phyloP scores from a whole-genome alignment of 192 early-diverging fungal genomes.

The Anaeromyces robustus region DNA sequence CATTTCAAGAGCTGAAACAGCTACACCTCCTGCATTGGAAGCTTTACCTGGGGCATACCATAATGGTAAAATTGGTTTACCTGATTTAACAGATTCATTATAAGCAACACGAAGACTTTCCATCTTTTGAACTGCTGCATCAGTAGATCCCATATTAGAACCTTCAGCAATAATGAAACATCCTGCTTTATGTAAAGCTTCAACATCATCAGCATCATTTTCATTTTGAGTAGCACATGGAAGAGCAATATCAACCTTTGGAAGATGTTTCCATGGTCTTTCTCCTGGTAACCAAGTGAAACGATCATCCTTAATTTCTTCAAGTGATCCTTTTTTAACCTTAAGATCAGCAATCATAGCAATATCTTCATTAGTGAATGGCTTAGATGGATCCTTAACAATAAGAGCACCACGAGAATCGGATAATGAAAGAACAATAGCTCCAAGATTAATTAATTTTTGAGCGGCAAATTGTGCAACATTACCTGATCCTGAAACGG shows the following conservation, averaged over 20 bases:
- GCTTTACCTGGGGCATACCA: constrained; percentile 36
- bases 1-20: too few species aligned
- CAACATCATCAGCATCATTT: too few species aligned
- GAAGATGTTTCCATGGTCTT: constrained; percentile 24
- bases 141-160: too few species aligned
- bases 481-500: too few species aligned
- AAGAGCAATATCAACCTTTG: constrained; percentile 23
- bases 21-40: constrained; percentile 11
- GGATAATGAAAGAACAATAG: constrained; percentile 29
- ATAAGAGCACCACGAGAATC: constrained; percentile 31
- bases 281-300: constrained; percentile 21
- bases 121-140: not conserved
- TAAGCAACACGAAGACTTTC: constrained; percentile 12
- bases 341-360: constrained; percentile 30
- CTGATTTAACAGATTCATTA: constrained; percentile 15
- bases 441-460: constrained; percentile 33
- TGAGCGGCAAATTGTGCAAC: constrained; percentile 7
- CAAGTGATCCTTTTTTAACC: constrained; percentile 27
- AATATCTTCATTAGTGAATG: constrained; percentile 28
- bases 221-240: too few species aligned
- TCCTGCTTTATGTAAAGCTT: too few species aligned
- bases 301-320: constrained; percentile 18
- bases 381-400: constrained; percentile 16
- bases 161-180: too few species aligned
- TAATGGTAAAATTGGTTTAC: not conserved